phyloP scores from a whole-genome alignment of 305 asterid species.

The Andrographis paniculata region DNA sequence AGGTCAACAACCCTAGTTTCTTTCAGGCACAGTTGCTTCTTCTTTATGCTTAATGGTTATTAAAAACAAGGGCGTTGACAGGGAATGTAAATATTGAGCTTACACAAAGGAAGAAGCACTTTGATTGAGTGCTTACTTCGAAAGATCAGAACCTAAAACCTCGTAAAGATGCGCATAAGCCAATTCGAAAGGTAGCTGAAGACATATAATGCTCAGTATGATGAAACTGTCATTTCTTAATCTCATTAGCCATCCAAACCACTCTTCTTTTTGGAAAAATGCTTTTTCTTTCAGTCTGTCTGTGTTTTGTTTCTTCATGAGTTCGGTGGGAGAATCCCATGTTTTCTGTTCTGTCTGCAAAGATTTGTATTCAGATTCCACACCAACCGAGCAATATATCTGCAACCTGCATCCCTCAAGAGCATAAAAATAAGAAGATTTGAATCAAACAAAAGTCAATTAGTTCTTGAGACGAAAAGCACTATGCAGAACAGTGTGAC shows the following conservation, averaged over 20 bases:
- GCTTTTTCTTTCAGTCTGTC: slow-evolving; percentile 55
- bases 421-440: slow-evolving; percentile 4
- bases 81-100: background rate
- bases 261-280: slow-evolving; percentile 72
- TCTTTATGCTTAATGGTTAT: background rate
- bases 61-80: background rate
- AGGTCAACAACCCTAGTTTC: background rate
- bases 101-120: slow-evolving; percentile 1
- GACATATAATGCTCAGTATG: slow-evolving; percentile 74
- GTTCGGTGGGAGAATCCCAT: slow-evolving; percentile 40
- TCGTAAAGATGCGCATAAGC: slow-evolving; percentile 88
- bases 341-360: slow-evolving; percentile 36
- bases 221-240: slow-evolving; percentile 73
- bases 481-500: background rate
- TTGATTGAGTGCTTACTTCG: slow-evolving; percentile 51
- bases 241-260: slow-evolving; percentile 86
- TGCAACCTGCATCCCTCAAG: slow-evolving; percentile 57
- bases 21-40: background rate
- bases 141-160: slow-evolving; percentile 43
- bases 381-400: slow-evolving; percentile 39
- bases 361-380: slow-evolving; percentile 42
- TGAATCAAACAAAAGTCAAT: background rate
- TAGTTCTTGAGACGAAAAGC: background rate
- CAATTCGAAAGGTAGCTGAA: slow-evolving; percentile 91
- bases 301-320: slow-evolving; percentile 42